Evolutionary conservation across 306 rosid genomes (phyloP).

Genomic region (Fragaria nilgerrensis): DNA sequence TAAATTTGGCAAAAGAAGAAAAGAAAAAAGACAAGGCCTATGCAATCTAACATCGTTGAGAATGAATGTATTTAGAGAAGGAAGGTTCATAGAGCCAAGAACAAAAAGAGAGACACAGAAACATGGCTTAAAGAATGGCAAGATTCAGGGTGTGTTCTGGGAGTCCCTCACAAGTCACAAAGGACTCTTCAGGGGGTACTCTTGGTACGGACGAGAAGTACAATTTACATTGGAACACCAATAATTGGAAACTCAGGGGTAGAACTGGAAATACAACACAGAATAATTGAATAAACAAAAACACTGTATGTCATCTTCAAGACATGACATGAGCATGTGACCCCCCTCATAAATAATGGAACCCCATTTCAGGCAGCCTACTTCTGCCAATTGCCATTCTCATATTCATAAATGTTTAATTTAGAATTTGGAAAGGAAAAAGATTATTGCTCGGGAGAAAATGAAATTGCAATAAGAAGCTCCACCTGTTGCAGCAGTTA

Average conservation of each 20-base stretch:
- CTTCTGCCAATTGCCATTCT: slow-evolving; percentile 20
- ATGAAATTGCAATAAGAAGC: slow-evolving; percentile 7
- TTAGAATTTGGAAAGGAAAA: neutral
- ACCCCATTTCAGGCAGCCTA: slow-evolving; percentile 29
- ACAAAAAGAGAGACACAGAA: neutral
- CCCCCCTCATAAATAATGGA: slow-evolving; percentile 37
- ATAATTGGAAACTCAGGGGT: slow-evolving; percentile 15
- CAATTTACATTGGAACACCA: neutral
- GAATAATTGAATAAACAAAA: slow-evolving; percentile 2
- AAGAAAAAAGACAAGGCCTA: neutral
- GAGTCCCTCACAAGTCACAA: neutral
- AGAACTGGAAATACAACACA: slow-evolving; percentile 11
- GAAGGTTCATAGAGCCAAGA: slow-evolving; percentile 8
- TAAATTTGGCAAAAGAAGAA: neutral
- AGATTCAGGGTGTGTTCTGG: too few relatives aligned
- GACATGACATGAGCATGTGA: slow-evolving; percentile 40
- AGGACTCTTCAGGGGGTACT: slow-evolving; percentile 9
- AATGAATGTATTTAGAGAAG: neutral
- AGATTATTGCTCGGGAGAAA: neutral
- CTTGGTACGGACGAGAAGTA: slow-evolving; percentile 20
- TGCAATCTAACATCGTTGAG: neutral
- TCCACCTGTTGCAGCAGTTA: slow-evolving; percentile 27
- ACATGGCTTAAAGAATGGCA: neutral
- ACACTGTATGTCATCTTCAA: slow-evolving; percentile 18
- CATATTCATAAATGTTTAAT: neutral